These are phyloP conservation scores for Podila horticola DNA, from an alignment of 192 early-diverging fungal species.

Conservation along the genomic window DNA sequence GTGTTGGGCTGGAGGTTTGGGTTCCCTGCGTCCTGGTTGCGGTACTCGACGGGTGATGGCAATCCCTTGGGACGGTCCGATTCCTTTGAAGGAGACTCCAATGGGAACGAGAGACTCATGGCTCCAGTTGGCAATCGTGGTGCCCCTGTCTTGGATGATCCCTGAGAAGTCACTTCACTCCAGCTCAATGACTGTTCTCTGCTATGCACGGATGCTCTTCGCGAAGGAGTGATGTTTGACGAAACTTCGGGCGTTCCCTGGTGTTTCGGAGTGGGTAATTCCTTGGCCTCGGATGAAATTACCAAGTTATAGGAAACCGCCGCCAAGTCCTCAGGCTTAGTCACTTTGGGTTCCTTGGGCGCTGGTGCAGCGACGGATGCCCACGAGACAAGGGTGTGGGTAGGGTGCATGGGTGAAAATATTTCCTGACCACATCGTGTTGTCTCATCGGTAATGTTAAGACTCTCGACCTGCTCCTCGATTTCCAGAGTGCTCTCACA, in stretches of 20 bases:
- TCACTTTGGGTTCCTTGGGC: background rate
- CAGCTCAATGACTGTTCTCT: background rate
- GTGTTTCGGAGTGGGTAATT: too few relatives aligned
- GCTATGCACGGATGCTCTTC: background rate
- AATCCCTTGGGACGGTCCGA: background rate
- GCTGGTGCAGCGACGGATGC: constrained; percentile 1
- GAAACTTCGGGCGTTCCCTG: background rate
- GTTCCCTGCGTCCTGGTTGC: background rate
- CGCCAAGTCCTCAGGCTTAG: too few relatives aligned
- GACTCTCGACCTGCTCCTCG: constrained; percentile 13
- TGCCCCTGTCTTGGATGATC: background rate
- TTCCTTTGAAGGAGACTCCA: background rate
- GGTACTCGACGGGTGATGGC: background rate
- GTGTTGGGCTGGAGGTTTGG: background rate
- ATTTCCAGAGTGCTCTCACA: background rate
- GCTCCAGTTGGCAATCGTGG: background rate
- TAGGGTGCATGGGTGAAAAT: background rate
- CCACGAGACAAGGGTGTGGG: background rate
- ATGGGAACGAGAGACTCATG: background rate
- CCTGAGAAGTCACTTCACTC: background rate
- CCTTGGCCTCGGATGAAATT: too few relatives aligned
- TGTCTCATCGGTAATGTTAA: background rate
- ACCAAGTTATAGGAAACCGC: background rate
- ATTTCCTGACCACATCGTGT: background rate
- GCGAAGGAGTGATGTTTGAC: background rate